phyloP scores from a whole-genome alignment of 2,329 filamentous ascomycete genomes.

The Xylariaceae sp. region DNA sequence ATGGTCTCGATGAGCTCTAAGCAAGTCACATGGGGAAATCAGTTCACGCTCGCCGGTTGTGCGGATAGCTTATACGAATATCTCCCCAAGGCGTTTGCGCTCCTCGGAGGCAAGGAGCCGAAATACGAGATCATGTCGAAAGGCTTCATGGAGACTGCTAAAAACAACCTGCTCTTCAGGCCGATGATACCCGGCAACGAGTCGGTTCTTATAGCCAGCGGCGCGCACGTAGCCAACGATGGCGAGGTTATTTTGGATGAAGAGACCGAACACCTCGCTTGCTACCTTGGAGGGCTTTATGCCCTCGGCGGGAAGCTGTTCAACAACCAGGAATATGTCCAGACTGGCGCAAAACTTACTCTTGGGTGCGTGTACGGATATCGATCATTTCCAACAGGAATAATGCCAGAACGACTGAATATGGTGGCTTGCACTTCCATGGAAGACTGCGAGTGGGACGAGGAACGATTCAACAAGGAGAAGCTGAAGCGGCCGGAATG shows the following conservation, averaged over 20 bases:
- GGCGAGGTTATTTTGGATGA: constrained; percentile 35
- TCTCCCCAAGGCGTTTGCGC: constrained; percentile 65
- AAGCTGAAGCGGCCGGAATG: constrained; percentile 28
- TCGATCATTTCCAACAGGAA: constrained; percentile 56
- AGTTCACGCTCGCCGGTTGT: constrained; percentile 42
- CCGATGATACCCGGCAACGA: constrained; percentile 62
- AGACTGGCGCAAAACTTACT: constrained; percentile 59
- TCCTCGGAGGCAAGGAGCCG: constrained; percentile 60
- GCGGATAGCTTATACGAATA: constrained; percentile 55
- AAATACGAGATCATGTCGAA: constrained; percentile 44
- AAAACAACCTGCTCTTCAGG: constrained; percentile 66
- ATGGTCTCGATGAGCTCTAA: constrained; percentile 61
- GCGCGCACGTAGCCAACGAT: constrained; percentile 40
- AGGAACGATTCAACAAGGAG: constrained; percentile 25
- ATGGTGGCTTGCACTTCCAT: constrained; percentile 47
- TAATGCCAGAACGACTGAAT: constrained; percentile 63
- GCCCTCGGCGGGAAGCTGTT: constrained; percentile 68
- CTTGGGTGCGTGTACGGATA: constrained; percentile 68
- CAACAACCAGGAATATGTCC: constrained; percentile 53
- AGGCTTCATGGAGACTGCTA: constrained; percentile 58
- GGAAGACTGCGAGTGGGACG: constrained; percentile 38
- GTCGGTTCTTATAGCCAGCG: constrained; percentile 66
- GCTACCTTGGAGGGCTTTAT: constrained; percentile 73
- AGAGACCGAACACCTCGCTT: constrained; percentile 63
- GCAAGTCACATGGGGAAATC: constrained; percentile 41